Conservation (phyloP, 176 grass and related monocot species). For the Triticum urartu region DNA sequence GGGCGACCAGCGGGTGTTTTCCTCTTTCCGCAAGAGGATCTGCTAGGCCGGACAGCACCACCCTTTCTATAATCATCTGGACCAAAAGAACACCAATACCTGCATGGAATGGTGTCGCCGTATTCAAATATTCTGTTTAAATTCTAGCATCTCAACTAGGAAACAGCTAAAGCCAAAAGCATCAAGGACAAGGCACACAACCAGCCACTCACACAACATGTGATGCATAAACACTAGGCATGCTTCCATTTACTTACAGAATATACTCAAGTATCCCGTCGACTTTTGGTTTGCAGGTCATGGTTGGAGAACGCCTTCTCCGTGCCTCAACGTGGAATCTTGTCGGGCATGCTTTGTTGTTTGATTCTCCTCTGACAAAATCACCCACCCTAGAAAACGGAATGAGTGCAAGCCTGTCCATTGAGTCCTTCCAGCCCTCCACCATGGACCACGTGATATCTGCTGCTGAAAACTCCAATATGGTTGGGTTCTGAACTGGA, state of each 20-base stretch:
- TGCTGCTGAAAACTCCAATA: conserved; percentile 77
- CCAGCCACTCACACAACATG: background rate
- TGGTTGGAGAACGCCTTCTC: conserved; percentile 58
- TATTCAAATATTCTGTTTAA: conserved; percentile 12
- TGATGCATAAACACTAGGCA: background rate
- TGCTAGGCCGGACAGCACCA: conserved; percentile 69
- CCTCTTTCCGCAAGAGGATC: conserved; percentile 58
- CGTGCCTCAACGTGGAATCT: conserved; percentile 91
- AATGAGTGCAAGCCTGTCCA: conserved; percentile 92
- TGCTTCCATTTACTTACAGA: conserved; percentile 55
- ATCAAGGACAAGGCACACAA: background rate
- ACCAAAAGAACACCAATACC: conserved; percentile 99
- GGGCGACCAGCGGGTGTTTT: conserved; percentile 91
- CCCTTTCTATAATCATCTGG: conserved; percentile 92
- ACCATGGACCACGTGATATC: conserved; percentile 91
- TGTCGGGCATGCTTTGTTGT: conserved; percentile 75
- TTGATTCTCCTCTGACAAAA: conserved; percentile 91
- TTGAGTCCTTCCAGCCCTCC: conserved; percentile 85
- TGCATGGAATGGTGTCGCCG: conserved; percentile 35
- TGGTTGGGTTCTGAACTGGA: conserved; percentile 86
- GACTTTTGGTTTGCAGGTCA: conserved; percentile 89
- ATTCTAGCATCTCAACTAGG: conserved; percentile 20
- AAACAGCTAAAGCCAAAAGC: background rate
- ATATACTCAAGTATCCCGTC: conserved; percentile 99
- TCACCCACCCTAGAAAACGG: conserved; percentile 85